Evolutionary conservation across 495 filamentous ascomycete species (phyloP).

Genomic region (Neurospora discreta): DNA sequence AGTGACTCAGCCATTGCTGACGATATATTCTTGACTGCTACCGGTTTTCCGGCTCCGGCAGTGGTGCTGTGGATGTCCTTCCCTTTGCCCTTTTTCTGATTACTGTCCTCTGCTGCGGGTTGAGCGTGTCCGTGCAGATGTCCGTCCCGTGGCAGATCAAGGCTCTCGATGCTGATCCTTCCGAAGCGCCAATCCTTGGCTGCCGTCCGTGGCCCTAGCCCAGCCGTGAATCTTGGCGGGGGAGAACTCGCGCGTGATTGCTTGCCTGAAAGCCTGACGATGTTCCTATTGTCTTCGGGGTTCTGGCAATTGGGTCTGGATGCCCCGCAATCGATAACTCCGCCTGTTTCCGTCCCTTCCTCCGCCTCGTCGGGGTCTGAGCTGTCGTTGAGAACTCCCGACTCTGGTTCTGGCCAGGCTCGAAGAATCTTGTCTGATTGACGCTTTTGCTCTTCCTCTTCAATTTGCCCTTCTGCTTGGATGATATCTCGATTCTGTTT

Average conservation of each 20-base stretch:
- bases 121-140: neutral
- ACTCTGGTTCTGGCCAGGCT: neutral
- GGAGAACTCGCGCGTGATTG: slow-evolving; percentile 24
- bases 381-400: neutral
- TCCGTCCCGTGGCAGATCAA: slow-evolving; percentile 20
- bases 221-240: slow-evolving; percentile 19
- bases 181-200: slow-evolving; percentile 38
- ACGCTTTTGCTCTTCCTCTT: neutral
- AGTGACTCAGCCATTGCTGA: slow-evolving; percentile 14
- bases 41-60: neutral
- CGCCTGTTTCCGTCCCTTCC: neutral
- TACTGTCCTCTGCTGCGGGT: neutral
- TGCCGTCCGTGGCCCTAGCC: slow-evolving; percentile 28
- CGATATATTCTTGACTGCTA: neutral
- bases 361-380: neutral
- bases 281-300: slow-evolving; percentile 12
- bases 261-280: slow-evolving; percentile 18
- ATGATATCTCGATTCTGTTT: neutral
- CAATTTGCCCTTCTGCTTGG: neutral
- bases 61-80: neutral
- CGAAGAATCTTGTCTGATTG: neutral
- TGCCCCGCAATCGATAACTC: slow-evolving; percentile 35
- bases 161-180: slow-evolving; percentile 32
- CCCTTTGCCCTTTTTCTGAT: neutral
- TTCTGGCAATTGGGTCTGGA: slow-evolving; percentile 10